Conservation (phyloP, 2,329 filamentous ascomycete genomes). For the Fusarium decemcellulare region DNA sequence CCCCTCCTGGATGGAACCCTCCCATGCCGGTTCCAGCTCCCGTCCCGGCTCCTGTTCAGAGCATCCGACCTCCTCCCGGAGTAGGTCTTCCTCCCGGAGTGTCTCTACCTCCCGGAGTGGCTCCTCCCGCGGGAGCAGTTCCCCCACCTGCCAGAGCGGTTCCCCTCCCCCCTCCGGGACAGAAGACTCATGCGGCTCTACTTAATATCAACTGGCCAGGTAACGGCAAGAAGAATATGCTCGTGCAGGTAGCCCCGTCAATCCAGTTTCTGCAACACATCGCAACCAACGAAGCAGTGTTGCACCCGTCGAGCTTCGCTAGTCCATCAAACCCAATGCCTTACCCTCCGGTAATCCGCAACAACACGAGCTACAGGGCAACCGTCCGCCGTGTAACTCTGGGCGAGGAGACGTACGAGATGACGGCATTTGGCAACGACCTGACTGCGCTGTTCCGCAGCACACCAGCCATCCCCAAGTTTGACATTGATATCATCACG, state of each 20-base stretch:
- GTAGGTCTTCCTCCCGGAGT: constrained; percentile 1
- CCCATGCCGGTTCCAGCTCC: not conserved
- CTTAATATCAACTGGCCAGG: constrained; percentile 47
- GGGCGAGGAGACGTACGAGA: constrained; percentile 41
- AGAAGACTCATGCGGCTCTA: constrained; percentile 40
- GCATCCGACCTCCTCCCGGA: constrained; percentile 1
- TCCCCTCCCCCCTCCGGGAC: constrained; percentile 17
- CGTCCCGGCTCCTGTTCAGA: not conserved
- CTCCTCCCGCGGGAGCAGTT: constrained; percentile 3
- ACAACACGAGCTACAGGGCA: constrained; percentile 19
- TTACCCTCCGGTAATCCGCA: constrained; percentile 16
- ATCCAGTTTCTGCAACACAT: constrained; percentile 52
- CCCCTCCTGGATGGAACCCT: too few species aligned
- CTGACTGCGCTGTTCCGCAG: constrained; percentile 40
- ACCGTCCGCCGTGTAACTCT: constrained; percentile 42
- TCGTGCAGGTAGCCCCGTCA: constrained; percentile 46
- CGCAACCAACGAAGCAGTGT: constrained; percentile 38
- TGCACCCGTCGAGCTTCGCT: constrained; percentile 29
- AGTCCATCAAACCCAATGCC: constrained; percentile 7
- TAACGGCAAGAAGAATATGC: constrained; percentile 49
- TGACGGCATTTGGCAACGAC: constrained; percentile 47
- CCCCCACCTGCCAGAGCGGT: constrained; percentile 18
- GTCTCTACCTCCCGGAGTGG: not conserved
- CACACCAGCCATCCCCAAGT: constrained; percentile 39
- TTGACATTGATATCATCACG: constrained; percentile 38